Percentiles rank a stretch among this genome's conserved stretches.
These are phyloP conservation scores for Bodo saltans DNA, from an alignment of 78 protist species.

Conservation along the genomic window DNA sequence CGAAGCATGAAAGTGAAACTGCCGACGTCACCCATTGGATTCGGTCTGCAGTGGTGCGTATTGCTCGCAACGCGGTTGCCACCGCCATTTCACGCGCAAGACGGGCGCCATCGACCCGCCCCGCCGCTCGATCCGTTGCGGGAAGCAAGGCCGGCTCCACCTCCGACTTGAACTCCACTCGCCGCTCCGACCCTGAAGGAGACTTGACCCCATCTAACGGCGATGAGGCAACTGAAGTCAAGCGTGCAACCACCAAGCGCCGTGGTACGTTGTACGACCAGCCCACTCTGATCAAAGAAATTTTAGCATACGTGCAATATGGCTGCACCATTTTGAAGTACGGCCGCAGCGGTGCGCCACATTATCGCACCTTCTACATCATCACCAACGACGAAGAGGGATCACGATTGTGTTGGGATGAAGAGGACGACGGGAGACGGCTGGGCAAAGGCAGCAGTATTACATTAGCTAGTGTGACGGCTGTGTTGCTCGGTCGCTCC, in stretches of 20 bases:
- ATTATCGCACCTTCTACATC: not conserved
- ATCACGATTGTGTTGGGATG: not conserved
- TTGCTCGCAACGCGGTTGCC: not conserved
- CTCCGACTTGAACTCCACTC: too few relatives aligned
- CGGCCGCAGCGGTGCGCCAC: slow-evolving; percentile 8
- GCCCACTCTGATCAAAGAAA: not conserved
- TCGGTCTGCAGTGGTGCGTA: not conserved
- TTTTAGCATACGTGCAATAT: not conserved
- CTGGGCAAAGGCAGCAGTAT: too few relatives aligned
- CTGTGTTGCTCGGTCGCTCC: not conserved
- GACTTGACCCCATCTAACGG: too few relatives aligned
- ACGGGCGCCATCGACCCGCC: not conserved
- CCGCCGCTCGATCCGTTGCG: not conserved
- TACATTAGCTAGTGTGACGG: not conserved
- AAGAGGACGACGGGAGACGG: too few relatives aligned
- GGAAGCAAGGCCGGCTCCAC: too few relatives aligned
- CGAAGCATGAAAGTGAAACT: too few relatives aligned
- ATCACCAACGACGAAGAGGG: not conserved
- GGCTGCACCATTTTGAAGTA: not conserved
- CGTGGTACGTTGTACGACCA: not conserved
- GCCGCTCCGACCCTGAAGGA: too few relatives aligned
- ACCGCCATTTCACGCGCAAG: not conserved
- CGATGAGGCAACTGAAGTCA: too few relatives aligned
- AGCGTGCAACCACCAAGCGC: too few relatives aligned
- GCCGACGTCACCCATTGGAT: too few relatives aligned